Conservation (phyloP, 495 filamentous ascomycete genomes). For the Usnea hakonensis region DNA sequence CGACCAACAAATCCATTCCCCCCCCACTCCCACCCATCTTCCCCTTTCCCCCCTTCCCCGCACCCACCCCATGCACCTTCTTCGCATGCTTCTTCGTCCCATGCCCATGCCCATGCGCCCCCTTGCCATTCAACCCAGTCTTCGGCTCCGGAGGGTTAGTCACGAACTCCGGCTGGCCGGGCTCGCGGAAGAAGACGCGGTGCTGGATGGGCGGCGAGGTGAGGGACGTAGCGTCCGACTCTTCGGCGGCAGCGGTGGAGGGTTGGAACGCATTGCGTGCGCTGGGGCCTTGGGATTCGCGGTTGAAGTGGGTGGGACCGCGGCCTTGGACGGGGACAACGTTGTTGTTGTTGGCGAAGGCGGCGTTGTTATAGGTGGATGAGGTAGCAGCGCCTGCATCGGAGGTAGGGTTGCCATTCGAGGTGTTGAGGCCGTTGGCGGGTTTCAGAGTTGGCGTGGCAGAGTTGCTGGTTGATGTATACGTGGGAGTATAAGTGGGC, state of each 20-base stretch:
- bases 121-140: background rate
- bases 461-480: background rate
- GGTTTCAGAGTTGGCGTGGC: background rate
- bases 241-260: background rate
- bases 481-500: background rate
- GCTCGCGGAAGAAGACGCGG: constrained; percentile 15
- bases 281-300: background rate
- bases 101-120: background rate
- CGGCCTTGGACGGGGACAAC: background rate
- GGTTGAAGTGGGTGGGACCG: background rate
- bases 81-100: background rate
- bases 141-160: constrained; percentile 4
- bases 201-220: constrained; percentile 6
- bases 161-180: constrained; percentile 16
- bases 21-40: background rate
- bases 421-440: background rate
- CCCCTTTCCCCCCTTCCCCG: background rate
- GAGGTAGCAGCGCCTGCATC: background rate
- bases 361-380: background rate
- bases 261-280: background rate
- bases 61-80: background rate
- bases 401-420: background rate
- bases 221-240: background rate
- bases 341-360: background rate
- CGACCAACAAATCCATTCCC: background rate